phyloP scores from a whole-genome alignment of 1,284 basidiomycete species.

The Xerocomus amazonicus region DNA sequence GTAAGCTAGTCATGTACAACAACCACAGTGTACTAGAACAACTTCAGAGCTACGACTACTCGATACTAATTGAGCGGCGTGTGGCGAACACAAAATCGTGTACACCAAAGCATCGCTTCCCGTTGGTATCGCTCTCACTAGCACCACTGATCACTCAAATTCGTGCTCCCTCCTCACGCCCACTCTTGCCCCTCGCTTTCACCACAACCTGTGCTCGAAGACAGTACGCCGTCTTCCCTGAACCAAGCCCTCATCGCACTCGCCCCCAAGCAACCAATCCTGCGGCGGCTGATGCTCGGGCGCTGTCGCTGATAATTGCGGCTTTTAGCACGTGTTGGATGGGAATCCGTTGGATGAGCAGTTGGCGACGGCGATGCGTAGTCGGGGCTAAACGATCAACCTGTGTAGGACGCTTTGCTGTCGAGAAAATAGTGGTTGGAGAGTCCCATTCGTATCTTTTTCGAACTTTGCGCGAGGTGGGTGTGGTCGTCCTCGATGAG shows the following conservation, averaged over 20 bases:
- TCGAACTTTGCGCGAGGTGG: slow-evolving; percentile 75
- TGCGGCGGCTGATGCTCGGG: slow-evolving; percentile 2
- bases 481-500: slow-evolving; percentile 9
- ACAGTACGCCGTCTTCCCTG: slow-evolving; percentile 32
- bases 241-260: slow-evolving; percentile 31
- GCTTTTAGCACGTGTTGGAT: slow-evolving; percentile 69
- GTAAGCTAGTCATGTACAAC: too few species aligned
- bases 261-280: slow-evolving; percentile 53
- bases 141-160: too few species aligned
- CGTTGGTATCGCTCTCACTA: too few species aligned
- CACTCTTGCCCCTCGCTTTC: too few species aligned
- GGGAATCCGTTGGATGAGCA: slow-evolving; percentile 65
- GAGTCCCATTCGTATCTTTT: slow-evolving; percentile 81
- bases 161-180: too few species aligned
- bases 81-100: too few species aligned
- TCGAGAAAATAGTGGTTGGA: slow-evolving; percentile 94
- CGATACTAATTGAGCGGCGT: too few species aligned
- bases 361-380: background rate
- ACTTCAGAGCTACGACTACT: too few species aligned
- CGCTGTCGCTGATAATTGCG: slow-evolving; percentile 1
- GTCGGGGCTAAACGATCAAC: slow-evolving; percentile 1
- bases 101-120: too few species aligned
- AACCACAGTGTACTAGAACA: too few species aligned
- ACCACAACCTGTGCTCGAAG: slow-evolving; percentile 25
- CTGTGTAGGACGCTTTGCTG: slow-evolving; percentile 71